phyloP scores from a whole-genome alignment of 805 yeast genomes.

The Yarrowia bubula region DNA sequence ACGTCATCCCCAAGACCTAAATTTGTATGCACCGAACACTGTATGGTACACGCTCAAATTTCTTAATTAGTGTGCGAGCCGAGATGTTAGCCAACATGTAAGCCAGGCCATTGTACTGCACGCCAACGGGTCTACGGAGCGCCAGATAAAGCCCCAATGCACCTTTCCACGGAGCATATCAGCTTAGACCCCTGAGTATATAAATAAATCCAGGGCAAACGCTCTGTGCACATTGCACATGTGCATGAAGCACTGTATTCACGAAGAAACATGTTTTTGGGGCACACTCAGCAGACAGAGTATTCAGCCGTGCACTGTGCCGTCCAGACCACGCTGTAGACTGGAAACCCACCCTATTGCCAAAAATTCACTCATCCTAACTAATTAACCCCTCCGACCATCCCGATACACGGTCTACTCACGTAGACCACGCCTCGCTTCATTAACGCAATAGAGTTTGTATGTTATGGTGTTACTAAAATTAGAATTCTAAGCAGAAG shows the following conservation, averaged over 20 bases:
- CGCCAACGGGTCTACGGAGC: no score
- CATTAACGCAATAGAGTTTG: slow-evolving; percentile 14
- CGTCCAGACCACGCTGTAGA: no score
- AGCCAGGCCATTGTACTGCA: not conserved
- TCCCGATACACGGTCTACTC: not conserved
- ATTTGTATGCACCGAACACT: slow-evolving; percentile 13
- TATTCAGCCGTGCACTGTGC: no score
- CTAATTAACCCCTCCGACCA: not conserved
- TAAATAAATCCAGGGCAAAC: slow-evolving; percentile 3
- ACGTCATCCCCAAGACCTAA: not conserved
- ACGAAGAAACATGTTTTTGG: not conserved
- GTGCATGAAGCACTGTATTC: slow-evolving; percentile 13
- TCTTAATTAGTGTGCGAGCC: not conserved
- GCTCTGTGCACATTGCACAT: not conserved
- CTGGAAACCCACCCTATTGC: not conserved
- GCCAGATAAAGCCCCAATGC: not conserved
- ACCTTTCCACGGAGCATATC: not conserved
- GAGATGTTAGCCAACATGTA: not conserved
- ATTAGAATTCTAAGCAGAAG: not conserved
- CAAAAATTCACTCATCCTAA: not conserved
- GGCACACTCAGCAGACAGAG: not conserved
- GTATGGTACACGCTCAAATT: not conserved
- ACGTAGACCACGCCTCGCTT: slow-evolving; percentile 14
- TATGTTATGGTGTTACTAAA: slow-evolving; percentile 23
- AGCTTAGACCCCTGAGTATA: not conserved